Evolutionary conservation across 306 rosid species (phyloP).

Genomic region (Vigna mungo): DNA sequence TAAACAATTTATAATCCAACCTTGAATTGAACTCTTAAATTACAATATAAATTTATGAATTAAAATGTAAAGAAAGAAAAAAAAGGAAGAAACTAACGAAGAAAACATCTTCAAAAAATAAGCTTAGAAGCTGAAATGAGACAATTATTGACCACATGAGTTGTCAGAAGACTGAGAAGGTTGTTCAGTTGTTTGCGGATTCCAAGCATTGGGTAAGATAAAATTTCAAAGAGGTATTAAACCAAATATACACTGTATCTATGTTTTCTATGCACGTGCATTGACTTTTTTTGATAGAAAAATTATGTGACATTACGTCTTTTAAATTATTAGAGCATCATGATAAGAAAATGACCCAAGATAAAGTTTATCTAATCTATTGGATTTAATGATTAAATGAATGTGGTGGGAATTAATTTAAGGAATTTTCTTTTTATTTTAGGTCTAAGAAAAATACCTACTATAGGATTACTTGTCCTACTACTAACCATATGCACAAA

Average conservation of each 20-base stretch:
- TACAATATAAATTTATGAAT: too few species aligned
- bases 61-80: too few species aligned
- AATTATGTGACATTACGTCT: background rate
- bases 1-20: too few species aligned
- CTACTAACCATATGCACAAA: too few species aligned
- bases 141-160: background rate
- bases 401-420: background rate
- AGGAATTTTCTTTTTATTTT: too few species aligned
- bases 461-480: too few species aligned
- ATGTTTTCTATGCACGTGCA: slow-evolving; percentile 44
- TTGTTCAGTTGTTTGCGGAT: background rate
- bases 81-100: too few species aligned
- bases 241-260: background rate
- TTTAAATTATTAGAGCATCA: background rate
- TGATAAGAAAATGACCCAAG: background rate
- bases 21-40: too few species aligned
- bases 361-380: background rate
- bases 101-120: too few species aligned
- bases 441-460: background rate
- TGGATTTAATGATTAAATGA: background rate
- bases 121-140: too few species aligned
- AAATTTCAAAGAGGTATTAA: too few species aligned
- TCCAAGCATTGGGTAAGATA: background rate
- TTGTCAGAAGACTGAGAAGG: background rate
- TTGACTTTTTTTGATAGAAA: slow-evolving; percentile 30